These are phyloP conservation scores for Dipteronia sinensis DNA, from an alignment of 345 rosid genomes.

Conservation along the genomic window DNA sequence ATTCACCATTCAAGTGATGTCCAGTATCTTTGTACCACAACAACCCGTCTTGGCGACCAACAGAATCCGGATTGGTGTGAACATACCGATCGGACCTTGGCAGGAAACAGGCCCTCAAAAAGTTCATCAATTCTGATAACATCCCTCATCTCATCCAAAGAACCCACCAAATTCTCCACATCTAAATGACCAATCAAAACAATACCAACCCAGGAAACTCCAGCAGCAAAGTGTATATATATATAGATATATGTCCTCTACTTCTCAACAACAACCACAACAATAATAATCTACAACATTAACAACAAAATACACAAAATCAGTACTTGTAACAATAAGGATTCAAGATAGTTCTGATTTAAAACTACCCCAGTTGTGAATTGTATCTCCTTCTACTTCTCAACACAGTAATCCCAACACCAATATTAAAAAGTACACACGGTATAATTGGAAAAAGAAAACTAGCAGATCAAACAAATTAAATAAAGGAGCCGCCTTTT, in stretches of 20 bases:
- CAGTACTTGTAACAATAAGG: neutral
- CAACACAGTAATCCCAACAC: constrained; percentile 1
- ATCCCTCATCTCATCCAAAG: constrained; percentile 93
- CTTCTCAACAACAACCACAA: constrained; percentile 21
- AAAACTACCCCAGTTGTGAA: constrained; percentile 13
- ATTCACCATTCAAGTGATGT: constrained; percentile 77
- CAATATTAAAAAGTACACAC: neutral
- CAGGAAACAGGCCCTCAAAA: constrained; percentile 85
- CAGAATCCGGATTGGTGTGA: constrained; percentile 56
- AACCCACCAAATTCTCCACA: constrained; percentile 56
- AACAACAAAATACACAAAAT: constrained; percentile 22
- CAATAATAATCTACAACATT: constrained; percentile 22
- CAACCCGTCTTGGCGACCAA: constrained; percentile 81
- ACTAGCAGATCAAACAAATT: constrained; percentile 32
- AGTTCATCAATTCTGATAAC: constrained; percentile 79
- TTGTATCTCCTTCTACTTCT: constrained; percentile 18
- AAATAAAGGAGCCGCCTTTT: constrained; percentile 26
- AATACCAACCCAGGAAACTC: constrained; percentile 21
- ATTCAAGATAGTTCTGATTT: constrained; percentile 5
- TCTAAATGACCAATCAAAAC: constrained; percentile 34
- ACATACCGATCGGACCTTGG: constrained; percentile 66
- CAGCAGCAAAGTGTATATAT: neutral
- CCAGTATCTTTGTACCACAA: constrained; percentile 82
- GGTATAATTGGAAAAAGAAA: constrained; percentile 13
- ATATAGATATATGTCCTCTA: constrained; percentile 11